Evolutionary conservation across 192 early-diverging fungal genomes (phyloP).

Genomic region (Umbelopsis ramanniana): DNA sequence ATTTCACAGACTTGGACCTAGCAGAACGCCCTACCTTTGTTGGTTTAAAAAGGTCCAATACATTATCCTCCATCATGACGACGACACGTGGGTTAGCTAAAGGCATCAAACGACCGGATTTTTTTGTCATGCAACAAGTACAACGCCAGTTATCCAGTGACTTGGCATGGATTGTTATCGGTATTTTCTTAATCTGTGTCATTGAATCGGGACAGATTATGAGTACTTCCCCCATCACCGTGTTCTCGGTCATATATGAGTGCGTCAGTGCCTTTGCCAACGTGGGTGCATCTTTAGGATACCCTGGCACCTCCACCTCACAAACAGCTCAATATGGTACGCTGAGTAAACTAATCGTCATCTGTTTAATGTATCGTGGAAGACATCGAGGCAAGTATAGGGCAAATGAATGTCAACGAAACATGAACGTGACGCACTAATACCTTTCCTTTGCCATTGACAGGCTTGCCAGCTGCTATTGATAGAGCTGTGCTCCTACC

Average conservation of each 20-base stretch:
- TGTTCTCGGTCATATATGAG: constrained; percentile 36
- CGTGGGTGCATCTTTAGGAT: constrained; percentile 39
- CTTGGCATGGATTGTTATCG: constrained; percentile 37
- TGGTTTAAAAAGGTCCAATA: not conserved
- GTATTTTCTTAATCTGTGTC: constrained; percentile 35
- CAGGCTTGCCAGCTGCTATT: constrained; percentile 41
- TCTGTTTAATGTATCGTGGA: constrained; percentile 38
- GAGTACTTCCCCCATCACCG: constrained; percentile 34
- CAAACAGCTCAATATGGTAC: constrained; percentile 30
- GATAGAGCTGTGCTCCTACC: constrained; percentile 42
- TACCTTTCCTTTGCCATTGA: not conserved
- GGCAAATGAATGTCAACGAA: not conserved
- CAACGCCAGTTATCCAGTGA: constrained; percentile 43
- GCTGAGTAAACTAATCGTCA: constrained; percentile 37
- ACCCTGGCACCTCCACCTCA: constrained; percentile 30
- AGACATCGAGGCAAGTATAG: constrained; percentile 37
- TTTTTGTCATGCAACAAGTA: constrained; percentile 44
- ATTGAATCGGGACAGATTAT: constrained; percentile 35
- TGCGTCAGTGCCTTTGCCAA: constrained; percentile 42
- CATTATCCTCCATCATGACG: constrained; percentile 7
- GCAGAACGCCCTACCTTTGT: not conserved
- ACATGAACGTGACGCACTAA: not conserved
- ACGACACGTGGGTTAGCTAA: constrained; percentile 1
- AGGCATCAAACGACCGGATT: constrained; percentile 33
- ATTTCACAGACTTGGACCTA: constrained; percentile 1